A percentile compares a stretch with the other conserved stretches of the same genome.
These are phyloP conservation scores for Phytophthora kernoviae DNA, from an alignment of 352 stramenopile species.

Conservation along the genomic window DNA sequence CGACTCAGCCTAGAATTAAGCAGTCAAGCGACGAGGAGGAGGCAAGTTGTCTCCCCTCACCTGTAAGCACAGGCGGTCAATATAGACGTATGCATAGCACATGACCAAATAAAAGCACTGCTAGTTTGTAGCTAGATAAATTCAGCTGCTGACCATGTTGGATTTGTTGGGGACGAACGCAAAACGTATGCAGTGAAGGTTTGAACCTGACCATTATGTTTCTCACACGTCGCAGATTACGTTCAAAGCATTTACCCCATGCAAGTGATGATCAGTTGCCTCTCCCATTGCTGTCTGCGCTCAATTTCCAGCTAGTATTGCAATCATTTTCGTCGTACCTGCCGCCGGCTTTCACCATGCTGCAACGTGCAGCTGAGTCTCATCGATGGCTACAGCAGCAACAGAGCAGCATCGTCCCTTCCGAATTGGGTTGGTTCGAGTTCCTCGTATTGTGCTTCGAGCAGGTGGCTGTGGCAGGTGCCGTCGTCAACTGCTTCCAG, in stretches of 20 bases:
- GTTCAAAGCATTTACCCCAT: too few relatives aligned
- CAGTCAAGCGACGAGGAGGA: too few relatives aligned
- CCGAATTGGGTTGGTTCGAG: constrained; percentile 36
- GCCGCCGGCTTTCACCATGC: constrained; percentile 13
- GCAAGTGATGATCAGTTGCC: too few relatives aligned
- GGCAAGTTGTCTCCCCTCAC: neutral
- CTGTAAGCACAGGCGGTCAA: neutral
- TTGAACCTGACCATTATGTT: neutral
- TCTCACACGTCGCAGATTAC: too few relatives aligned
- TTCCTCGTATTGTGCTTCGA: constrained; percentile 43
- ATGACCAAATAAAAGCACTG: too few relatives aligned
- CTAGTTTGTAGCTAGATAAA: too few relatives aligned
- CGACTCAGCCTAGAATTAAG: neutral
- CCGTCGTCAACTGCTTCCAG: constrained; percentile 41
- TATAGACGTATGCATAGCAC: neutral
- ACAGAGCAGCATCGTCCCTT: constrained; percentile 20
- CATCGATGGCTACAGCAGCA: constrained; percentile 30
- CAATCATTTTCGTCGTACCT: neutral
- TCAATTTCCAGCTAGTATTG: neutral
- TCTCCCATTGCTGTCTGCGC: too few relatives aligned
- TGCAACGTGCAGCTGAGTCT: constrained; percentile 25
- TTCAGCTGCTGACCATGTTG: neutral
- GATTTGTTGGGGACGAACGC: neutral
- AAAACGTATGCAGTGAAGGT: too few relatives aligned
- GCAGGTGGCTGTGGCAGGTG: constrained; percentile 36